These are phyloP conservation scores for Pichia sp. DNA, from an alignment of 1,139 yeast genomes.

Conservation along the genomic window DNA sequence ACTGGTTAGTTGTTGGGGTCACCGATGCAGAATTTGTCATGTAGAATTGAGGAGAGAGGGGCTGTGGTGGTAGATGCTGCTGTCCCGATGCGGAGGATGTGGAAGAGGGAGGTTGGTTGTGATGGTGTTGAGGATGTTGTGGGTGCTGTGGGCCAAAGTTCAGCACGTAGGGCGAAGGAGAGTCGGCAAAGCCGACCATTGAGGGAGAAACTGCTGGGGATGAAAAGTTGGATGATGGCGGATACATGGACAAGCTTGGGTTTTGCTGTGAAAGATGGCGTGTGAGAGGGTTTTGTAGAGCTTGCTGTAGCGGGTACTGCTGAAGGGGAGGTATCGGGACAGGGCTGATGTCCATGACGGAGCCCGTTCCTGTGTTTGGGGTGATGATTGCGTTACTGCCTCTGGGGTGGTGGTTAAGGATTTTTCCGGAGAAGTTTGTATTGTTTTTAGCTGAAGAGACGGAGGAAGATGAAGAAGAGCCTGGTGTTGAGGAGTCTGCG, in stretches of 20 bases:
- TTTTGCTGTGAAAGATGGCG: conserved; percentile 1
- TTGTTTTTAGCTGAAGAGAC: neutral
- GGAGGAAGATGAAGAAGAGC: neutral
- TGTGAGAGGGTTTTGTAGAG: neutral
- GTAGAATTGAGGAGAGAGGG: neutral
- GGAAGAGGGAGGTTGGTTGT: neutral
- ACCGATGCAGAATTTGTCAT: neutral
- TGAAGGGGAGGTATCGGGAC: neutral
- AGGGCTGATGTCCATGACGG: conserved; percentile 11
- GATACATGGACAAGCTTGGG: neutral
- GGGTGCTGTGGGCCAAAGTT: neutral
- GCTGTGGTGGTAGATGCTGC: neutral
- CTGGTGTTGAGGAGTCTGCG: neutral
- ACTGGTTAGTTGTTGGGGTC: conserved; percentile 9
- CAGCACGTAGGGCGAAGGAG: conserved; percentile 4
- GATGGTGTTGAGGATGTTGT: neutral
- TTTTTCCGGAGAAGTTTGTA: neutral
- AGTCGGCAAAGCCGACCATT: conserved; percentile 7
- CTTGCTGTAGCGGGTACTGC: neutral
- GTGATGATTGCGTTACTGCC: conserved; percentile 5
- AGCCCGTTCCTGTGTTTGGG: conserved; percentile 12
- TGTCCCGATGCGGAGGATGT: too few species aligned
- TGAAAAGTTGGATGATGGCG: conserved; percentile 6
- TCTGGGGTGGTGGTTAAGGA: neutral
- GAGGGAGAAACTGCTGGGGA: conserved; percentile 14